Percentiles rank a stretch among this genome's conserved stretches.
phyloP scores from a whole-genome alignment of 2,329 filamentous ascomycete genomes.

The Monosporascus sp. region DNA sequence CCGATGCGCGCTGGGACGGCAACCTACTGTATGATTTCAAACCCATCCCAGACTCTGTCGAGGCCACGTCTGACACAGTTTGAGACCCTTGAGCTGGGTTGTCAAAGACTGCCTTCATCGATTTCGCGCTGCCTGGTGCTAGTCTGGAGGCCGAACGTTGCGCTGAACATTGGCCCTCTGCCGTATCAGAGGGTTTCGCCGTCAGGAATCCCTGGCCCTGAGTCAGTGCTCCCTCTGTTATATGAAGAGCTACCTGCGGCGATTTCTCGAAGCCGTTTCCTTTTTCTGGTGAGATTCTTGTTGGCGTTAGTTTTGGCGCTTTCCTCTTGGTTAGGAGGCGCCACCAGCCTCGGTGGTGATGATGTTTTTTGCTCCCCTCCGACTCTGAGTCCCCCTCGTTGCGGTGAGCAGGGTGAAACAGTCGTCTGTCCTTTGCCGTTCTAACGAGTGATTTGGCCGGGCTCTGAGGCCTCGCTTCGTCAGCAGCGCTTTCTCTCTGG shows the following conservation, averaged over 20 bases:
- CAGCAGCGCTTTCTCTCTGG: constrained; percentile 3
- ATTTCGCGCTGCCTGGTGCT: constrained; percentile 34
- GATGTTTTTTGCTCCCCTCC: background rate
- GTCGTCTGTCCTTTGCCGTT: constrained; percentile 17
- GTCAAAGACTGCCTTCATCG: constrained; percentile 50
- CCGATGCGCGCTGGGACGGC: constrained; percentile 6
- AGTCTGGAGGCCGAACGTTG: constrained; percentile 21
- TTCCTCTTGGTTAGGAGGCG: constrained; percentile 6
- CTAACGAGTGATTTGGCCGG: constrained; percentile 18
- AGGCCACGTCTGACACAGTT: constrained; percentile 5
- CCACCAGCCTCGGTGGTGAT: constrained; percentile 8
- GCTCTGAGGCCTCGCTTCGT: constrained; percentile 15
- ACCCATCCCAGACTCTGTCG: constrained; percentile 4
- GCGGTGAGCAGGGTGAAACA: constrained; percentile 10
- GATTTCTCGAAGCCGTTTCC: constrained; percentile 10
- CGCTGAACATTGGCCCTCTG: constrained; percentile 2
- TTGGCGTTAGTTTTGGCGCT: constrained; percentile 8
- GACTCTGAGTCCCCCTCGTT: no score
- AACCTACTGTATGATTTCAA: constrained; percentile 14
- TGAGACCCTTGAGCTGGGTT: constrained; percentile 23
- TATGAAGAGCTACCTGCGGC: constrained; percentile 1
- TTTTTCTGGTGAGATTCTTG: constrained; percentile 8
- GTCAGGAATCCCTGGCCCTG: constrained; percentile 5
- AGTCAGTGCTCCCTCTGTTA: background rate
- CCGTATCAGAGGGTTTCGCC: constrained; percentile 1